Evolutionary conservation across 768 basidiomycete genomes (phyloP).

Genomic region (Boletus sp.): DNA sequence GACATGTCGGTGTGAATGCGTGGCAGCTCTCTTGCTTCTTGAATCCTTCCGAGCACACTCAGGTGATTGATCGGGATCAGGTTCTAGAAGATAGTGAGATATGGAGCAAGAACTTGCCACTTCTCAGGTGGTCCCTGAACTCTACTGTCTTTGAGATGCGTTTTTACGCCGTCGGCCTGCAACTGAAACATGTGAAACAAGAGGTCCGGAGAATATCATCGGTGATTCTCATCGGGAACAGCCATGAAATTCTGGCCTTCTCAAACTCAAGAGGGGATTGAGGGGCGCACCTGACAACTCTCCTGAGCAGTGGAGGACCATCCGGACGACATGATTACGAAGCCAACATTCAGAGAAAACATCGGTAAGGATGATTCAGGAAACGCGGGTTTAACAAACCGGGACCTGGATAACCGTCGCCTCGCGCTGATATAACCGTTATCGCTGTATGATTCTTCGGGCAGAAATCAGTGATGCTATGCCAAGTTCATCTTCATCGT

Average conservation of each 20-base stretch:
- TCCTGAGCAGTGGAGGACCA: background rate
- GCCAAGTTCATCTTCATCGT: background rate
- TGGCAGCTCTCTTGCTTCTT: background rate
- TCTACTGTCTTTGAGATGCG: too few species aligned
- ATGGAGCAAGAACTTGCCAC: background rate
- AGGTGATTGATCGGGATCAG: too few species aligned
- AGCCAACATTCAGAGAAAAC: background rate
- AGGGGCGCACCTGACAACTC: background rate
- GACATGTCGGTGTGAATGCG: background rate
- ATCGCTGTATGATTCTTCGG: background rate
- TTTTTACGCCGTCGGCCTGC: background rate
- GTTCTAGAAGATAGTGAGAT: background rate
- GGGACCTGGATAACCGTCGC: background rate
- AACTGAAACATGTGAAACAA: background rate
- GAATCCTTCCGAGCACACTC: background rate
- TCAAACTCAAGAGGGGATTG: background rate
- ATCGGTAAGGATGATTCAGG: background rate
- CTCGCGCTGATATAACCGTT: background rate
- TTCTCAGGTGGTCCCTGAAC: background rate
- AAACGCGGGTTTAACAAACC: background rate
- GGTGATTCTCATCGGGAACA: background rate
- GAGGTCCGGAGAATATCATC: background rate
- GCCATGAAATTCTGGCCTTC: background rate
- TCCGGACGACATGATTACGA: too few species aligned
- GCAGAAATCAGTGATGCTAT: background rate